Base-by-base conservation (phyloP, 1,139 yeast genomes). In the Pichia inconspicua region DNA sequence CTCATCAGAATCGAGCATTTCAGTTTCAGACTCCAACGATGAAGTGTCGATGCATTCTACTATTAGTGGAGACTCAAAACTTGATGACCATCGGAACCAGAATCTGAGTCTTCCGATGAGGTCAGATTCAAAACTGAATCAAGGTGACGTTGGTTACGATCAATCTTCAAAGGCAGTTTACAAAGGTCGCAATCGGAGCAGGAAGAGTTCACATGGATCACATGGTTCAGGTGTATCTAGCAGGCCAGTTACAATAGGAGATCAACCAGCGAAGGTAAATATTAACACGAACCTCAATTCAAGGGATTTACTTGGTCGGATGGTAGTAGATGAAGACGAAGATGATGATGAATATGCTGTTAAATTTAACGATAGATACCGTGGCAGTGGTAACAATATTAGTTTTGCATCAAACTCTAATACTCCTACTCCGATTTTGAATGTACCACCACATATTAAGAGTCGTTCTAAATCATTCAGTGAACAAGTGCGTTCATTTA, bases 71-170 rank as follows among this genome's bases (percentile, higher is more conserved):
- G 80, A 75, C 55, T 76, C 74, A 40, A 67, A 67, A 19, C 64
- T 77, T 52, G 72, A 77, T 53, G 82, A 77, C 59, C 82, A 77
- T 59, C 66, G 82, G 50, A 55, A 74, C 55, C 81, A 76, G 56
- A 63, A 65, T 37, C 49, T 58, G 55, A 69, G 73, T 12, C 65
- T 73, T 30, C 79, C 79, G 11, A 65, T 64, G 40, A 63, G 68
- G n/a, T 27, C 40, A 7, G 40, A 37, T 22, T 19, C 15, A 2
- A 37, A 22, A 22, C 8, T 34, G 22, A 17, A 17, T 15, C 34
- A 30, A 12, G 34, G 34, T 30, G 34, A 30, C 4, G 34, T n/a
- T 14, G 34, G n/a, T 30, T 12, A 12, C n/a, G 11, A 14, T 30
- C 34, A 30, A 30, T 10, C 34, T 11, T 10, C n/a, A 1, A 30